phyloP scores from a whole-genome alignment of 139 green algal genomes.

The Chlorella sorokiniana region DNA sequence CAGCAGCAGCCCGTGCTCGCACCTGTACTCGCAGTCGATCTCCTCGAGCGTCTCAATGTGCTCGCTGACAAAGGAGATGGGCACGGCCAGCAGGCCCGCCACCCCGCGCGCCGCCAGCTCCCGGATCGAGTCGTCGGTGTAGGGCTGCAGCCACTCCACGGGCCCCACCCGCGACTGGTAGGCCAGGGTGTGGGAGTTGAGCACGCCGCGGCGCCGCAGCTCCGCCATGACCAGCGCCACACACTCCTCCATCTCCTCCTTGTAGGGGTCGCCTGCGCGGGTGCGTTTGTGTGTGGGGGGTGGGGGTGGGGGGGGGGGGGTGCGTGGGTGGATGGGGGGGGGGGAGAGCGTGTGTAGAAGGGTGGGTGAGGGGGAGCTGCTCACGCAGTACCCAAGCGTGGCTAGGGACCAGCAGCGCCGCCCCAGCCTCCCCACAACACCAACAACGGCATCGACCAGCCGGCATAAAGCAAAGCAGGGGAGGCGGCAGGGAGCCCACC shows the following conservation, averaged over 20 bases:
- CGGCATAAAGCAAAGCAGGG: too few species aligned
- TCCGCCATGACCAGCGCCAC: conserved; percentile 94
- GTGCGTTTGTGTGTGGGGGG: not conserved
- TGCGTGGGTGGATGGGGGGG: not conserved
- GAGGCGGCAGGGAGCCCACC: too few species aligned
- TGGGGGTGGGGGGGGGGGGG: not conserved
- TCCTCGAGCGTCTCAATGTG: conserved; percentile 99
- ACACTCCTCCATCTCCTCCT: conserved; percentile 99
- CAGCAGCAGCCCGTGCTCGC: not conserved
- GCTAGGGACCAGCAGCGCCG: not conserved
- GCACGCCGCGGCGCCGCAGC: conserved; percentile 66
- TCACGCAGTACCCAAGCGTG: not conserved
- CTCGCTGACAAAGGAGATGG: conserved; percentile 97
- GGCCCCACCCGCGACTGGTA: conserved; percentile 97
- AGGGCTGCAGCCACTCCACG: conserved; percentile 97
- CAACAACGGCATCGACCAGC: too few species aligned
- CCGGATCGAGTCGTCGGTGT: conserved; percentile 96
- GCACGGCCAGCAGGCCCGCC: conserved; percentile 90
- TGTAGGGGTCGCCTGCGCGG: conserved; percentile 92
- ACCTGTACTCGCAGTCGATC: conserved; percentile 94
- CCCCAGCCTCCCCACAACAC: not conserved
- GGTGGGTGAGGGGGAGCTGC: not conserved
- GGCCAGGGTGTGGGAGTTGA: conserved; percentile 93
- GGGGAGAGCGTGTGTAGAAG: not conserved
- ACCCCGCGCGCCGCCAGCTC: conserved; percentile 77